phyloP scores from a whole-genome alignment of 2,329 filamentous ascomycete genomes.

The Arthrinium phaeospermum region DNA sequence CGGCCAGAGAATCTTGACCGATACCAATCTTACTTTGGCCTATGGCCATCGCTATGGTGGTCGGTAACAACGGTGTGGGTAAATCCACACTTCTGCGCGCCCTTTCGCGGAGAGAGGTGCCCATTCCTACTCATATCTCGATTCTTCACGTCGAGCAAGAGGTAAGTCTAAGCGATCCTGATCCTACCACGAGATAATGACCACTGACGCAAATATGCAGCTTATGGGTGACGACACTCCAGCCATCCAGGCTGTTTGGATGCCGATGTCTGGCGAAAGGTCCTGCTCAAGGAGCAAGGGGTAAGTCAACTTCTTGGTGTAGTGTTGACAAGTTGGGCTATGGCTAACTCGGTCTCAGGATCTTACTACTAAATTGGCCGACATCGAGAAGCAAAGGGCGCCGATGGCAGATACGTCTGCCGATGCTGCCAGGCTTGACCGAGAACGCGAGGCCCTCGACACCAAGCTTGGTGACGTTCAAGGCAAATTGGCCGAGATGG shows the following conservation, averaged over 20 bases:
- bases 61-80: constrained; percentile 99
- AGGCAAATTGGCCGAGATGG: constrained; percentile 93
- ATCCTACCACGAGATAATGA: background rate
- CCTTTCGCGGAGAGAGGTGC: constrained; percentile 88
- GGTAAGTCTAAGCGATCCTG: constrained; percentile 52
- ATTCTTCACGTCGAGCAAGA: constrained; percentile 99
- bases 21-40: constrained; percentile 87
- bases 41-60: constrained; percentile 96
- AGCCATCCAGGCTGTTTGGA: constrained; percentile 94
- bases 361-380: constrained; percentile 76
- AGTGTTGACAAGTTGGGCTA: background rate
- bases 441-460: constrained; percentile 88
- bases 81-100: constrained; percentile 94
- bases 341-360: constrained; percentile 57
- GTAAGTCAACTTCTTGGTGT: constrained; percentile 52
- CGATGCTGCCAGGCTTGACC: constrained; percentile 84
- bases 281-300: constrained; percentile 86
- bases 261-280: constrained; percentile 98
- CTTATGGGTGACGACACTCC: constrained; percentile 95
- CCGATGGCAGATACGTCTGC: constrained; percentile 89
- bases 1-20: constrained; percentile 85
- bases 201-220: constrained; percentile 49
- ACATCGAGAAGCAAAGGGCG: constrained; percentile 78
- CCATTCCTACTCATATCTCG: constrained; percentile 95
- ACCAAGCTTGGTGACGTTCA: constrained; percentile 91